Evolutionary conservation across 75 land plant species (phyloP), one percentile per base, ranked within the genome.

Genomic region (Larix kaempferi): DNA sequence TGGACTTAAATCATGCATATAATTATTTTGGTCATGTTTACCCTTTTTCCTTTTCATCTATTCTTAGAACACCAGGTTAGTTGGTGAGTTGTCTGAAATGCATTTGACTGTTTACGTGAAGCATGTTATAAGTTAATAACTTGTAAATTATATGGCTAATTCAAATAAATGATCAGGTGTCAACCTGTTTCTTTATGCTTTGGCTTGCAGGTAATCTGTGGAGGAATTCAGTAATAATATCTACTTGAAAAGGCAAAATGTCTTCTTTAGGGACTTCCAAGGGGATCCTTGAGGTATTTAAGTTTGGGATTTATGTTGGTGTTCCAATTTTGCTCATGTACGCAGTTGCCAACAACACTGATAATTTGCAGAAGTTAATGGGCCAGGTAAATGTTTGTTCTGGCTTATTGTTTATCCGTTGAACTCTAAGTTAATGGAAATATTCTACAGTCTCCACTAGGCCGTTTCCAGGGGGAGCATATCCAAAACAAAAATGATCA

Each of bases 241-340:
- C 2, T 62, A 23, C 29, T 62, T 62, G 15, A 13, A 62, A 62
- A 27, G 25, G 25, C 21, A 80, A 65, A 62, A 95, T 95, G 98
- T 92, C 98, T 11, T 77, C 92, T 22, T 0, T 94, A 2, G 96
- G 96, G 64, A 87, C 90, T 17, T 78, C 87, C 61, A 95, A 93
- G 80, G 88, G 89, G 15, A 16, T 95, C 27, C 82, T 95, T 76
- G 98, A 95, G 84, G 78, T 93, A 15, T 91, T 80, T 16, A 95
- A 95, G 78, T 95, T 95, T 78, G 89, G 83, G 5, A 29, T 89
- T 26, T 95, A 95, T 59, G 88, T 95, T 26, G n/a, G 84, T 0
- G 78, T 95, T 67, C 98, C 98, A 26, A 83, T 93, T 75, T 78
- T 75, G 49, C 87, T 95, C 71, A 93, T 93, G 92, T 88, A 86